phyloP scores from a whole-genome alignment of 176 grass and related monocot species.

The Musa itinerans region DNA sequence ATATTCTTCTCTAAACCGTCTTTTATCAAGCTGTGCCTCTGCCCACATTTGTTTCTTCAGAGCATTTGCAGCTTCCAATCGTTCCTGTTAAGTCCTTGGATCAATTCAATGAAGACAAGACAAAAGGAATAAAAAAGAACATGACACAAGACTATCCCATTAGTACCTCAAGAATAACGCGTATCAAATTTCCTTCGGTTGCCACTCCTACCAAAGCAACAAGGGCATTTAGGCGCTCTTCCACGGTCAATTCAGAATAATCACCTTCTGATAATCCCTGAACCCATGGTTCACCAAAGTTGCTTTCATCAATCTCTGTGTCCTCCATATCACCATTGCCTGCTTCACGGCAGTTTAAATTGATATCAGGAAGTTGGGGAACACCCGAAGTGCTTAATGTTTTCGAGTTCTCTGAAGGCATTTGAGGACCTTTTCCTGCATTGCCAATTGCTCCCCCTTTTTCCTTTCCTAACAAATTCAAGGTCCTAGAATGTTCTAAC shows the following conservation, averaged over 20 bases:
- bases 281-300: constrained; percentile 75
- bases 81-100: constrained; percentile 45
- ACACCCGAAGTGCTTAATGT: constrained; percentile 28
- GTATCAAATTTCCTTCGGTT: constrained; percentile 76
- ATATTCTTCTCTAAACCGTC: constrained; percentile 73
- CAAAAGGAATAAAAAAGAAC: constrained; percentile 10
- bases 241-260: constrained; percentile 83
- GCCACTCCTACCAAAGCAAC: constrained; percentile 74
- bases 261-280: constrained; percentile 80
- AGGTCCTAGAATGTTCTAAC: constrained; percentile 23
- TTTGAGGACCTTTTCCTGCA: constrained; percentile 25
- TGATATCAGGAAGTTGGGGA: constrained; percentile 20
- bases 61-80: constrained; percentile 80
- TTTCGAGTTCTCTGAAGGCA: constrained; percentile 32
- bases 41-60: constrained; percentile 99
- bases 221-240: constrained; percentile 76
- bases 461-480: constrained; percentile 9
- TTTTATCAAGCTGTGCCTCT: constrained; percentile 90
- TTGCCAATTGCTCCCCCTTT: constrained; percentile 28
- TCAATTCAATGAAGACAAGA: constrained; percentile 22
- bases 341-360: constrained; percentile 42
- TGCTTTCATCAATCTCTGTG: constrained; percentile 79
- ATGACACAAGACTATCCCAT: neutral
- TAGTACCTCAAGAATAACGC: constrained; percentile 36
- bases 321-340: constrained; percentile 35